Conservation (phyloP, 306 rosid genomes). For the Cucurbita maxima region DNA sequence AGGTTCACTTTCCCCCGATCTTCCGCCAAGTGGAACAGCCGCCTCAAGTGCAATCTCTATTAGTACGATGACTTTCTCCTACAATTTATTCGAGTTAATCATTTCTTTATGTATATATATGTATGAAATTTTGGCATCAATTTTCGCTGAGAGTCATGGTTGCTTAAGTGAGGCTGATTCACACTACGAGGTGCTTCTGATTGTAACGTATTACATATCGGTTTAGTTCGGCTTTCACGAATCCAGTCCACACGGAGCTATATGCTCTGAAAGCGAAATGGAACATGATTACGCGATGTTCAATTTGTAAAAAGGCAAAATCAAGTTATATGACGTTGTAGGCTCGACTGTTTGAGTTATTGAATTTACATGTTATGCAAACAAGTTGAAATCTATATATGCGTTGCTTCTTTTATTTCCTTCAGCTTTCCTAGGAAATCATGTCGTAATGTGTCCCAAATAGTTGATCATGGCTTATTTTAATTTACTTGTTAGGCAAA, state of each 20-base stretch:
- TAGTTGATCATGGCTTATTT: background rate
- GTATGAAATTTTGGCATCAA: background rate
- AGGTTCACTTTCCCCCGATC: slow-evolving; percentile 79
- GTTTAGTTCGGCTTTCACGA: background rate
- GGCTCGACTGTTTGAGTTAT: background rate
- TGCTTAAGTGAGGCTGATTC: background rate
- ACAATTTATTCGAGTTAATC: background rate
- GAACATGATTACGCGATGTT: background rate
- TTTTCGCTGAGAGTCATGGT: background rate
- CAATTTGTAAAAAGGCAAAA: background rate
- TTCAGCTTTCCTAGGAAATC: background rate
- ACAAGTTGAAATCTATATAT: background rate
- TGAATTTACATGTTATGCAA: background rate
- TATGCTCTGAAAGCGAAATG: background rate
- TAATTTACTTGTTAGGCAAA: background rate
- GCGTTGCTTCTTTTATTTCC: background rate
- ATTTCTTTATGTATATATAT: background rate
- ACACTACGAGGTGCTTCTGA: background rate
- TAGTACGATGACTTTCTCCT: slow-evolving; percentile 31
- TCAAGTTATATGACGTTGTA: background rate
- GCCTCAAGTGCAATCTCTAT: slow-evolving; percentile 98
- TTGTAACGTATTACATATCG: background rate
- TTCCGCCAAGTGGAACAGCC: slow-evolving; percentile 74
- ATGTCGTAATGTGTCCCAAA: background rate
- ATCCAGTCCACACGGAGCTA: background rate